Conservation (phyloP, 345 rosid genomes). For the Balakata baccata region DNA sequence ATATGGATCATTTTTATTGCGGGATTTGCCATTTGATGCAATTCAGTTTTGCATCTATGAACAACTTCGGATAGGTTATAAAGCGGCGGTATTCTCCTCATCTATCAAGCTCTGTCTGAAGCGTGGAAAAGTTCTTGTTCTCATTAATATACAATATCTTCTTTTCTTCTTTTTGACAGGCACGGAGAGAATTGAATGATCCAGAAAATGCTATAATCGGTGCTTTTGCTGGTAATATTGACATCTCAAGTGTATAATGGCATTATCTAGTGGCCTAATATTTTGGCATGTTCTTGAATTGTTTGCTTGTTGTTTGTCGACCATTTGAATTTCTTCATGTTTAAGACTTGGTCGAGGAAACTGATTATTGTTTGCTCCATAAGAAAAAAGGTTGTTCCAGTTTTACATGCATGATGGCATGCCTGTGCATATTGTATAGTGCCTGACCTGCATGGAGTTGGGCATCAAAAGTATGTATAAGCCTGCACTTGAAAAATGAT, state of each 20-base stretch:
- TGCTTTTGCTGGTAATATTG: constrained; percentile 76
- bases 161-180: constrained; percentile 40
- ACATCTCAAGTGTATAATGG: background rate
- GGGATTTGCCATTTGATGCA: constrained; percentile 97
- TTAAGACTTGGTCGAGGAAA: background rate
- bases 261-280: no score
- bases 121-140: background rate
- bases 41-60: constrained; percentile 94
- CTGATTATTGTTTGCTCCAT: no score
- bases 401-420: no score
- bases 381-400: no score
- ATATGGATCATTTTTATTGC: constrained; percentile 74
- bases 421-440: no score
- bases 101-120: background rate
- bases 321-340: background rate
- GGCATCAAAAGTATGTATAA: no score
- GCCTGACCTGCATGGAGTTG: no score
- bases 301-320: background rate
- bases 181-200: constrained; percentile 77
- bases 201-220: constrained; percentile 88
- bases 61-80: constrained; percentile 88
- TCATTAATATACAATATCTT: background rate
- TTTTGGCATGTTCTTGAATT: background rate
- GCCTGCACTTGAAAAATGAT: no score
- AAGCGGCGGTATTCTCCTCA: constrained; percentile 56